Conservation (phyloP, 2,329 filamentous ascomycete genomes). For the Hymenoscyphus albidus region DNA sequence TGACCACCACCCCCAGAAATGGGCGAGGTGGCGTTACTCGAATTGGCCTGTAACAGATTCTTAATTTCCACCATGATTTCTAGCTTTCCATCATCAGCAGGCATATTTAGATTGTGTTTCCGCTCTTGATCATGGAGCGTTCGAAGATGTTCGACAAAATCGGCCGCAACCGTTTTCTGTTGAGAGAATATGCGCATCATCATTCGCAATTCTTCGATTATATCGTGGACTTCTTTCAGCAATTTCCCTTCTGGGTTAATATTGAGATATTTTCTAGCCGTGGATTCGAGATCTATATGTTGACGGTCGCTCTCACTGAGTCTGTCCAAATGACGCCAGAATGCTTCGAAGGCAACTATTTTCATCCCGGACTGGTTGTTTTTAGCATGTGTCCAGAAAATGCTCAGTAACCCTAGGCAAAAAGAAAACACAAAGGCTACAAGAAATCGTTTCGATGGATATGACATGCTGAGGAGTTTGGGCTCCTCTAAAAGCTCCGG, state of each 20-base stretch:
- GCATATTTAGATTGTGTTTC: constrained; percentile 3
- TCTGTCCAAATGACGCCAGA: constrained; percentile 37
- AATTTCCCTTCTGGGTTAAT: constrained; percentile 38
- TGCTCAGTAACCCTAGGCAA: too few relatives aligned
- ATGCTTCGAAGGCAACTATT: constrained; percentile 36
- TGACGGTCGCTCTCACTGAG: constrained; percentile 8
- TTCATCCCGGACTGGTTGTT: constrained; percentile 36
- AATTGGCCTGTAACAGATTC: background rate
- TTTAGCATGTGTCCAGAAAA: background rate
- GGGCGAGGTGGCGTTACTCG: background rate
- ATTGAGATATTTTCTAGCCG: constrained; percentile 11
- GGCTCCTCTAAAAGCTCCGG: too few relatives aligned
- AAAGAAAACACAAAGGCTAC: too few relatives aligned
- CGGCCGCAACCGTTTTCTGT: constrained; percentile 23
- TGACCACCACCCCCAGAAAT: background rate
- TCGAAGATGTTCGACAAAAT: constrained; percentile 7
- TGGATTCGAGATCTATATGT: constrained; percentile 1
- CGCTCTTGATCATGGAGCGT: constrained; percentile 7
- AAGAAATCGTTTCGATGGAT: too few relatives aligned
- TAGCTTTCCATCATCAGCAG: background rate
- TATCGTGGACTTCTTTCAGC: constrained; percentile 43
- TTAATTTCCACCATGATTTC: constrained; percentile 9
- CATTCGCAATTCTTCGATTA: constrained; percentile 45
- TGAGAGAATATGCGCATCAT: constrained; percentile 39
- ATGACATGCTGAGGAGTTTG: too few relatives aligned